Evolutionary conservation across 1,284 basidiomycete genomes (phyloP).

Genomic region (Tylopilus sp.): DNA sequence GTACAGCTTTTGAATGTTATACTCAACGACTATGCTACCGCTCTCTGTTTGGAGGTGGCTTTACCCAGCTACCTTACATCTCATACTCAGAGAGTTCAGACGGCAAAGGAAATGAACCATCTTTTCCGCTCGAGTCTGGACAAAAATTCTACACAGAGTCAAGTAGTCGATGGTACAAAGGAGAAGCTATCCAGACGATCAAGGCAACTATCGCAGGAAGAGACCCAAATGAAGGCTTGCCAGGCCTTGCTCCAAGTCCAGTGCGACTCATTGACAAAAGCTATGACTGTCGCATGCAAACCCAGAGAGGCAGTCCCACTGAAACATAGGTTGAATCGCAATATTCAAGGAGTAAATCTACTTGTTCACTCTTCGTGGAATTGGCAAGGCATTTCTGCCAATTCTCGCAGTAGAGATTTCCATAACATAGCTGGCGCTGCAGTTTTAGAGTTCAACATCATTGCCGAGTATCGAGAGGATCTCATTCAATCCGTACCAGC

Average conservation of each 20-base stretch:
- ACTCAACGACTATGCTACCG: slow-evolving; percentile 4
- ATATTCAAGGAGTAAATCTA: background rate
- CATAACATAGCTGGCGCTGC: background rate
- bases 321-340: background rate
- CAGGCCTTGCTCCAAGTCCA: background rate
- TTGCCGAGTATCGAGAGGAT: background rate
- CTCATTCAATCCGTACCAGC: background rate
- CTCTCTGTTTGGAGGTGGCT: background rate
- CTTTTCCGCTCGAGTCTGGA: background rate
- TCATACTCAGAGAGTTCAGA: slow-evolving; percentile 3
- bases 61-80: background rate
- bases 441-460: background rate
- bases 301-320: background rate
- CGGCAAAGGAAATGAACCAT: background rate
- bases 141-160: background rate
- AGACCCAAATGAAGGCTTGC: no score
- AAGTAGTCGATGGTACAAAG: no score
- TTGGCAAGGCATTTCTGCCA: background rate
- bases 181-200: no score
- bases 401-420: background rate
- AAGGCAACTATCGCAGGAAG: no score
- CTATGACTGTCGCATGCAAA: slow-evolving; percentile 8
- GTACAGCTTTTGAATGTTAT: slow-evolving; percentile 2
- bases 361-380: background rate
- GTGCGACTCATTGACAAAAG: background rate